These are phyloP conservation scores for Aspergillus tamarii DNA, from an alignment of 2,329 filamentous ascomycete species.

Conservation along the genomic window DNA sequence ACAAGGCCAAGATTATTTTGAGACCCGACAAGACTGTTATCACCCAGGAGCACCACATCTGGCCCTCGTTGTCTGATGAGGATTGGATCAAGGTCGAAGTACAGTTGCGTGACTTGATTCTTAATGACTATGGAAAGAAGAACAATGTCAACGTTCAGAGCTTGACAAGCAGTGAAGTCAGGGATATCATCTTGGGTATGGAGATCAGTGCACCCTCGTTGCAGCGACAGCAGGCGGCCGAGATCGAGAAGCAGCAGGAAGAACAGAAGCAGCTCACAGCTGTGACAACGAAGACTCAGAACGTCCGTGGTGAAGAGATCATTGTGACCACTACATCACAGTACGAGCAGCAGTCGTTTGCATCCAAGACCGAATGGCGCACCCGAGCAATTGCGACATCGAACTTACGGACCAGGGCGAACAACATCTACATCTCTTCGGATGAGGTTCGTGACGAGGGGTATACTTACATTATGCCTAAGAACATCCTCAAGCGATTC, in stretches of 20 bases:
- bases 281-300: slow-evolving; percentile 97
- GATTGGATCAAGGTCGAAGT: slow-evolving; percentile 99
- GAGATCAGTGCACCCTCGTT: slow-evolving; percentile 97
- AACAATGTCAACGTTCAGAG: slow-evolving; percentile 99
- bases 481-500: slow-evolving; percentile 97
- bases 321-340: slow-evolving; percentile 97
- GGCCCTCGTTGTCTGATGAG: slow-evolving; percentile 91
- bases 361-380: slow-evolving; percentile 98
- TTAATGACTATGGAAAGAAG: slow-evolving; percentile 99
- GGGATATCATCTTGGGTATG: slow-evolving; percentile 99
- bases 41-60: slow-evolving; percentile 98
- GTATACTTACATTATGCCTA: slow-evolving; percentile 97
- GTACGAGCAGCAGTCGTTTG: slow-evolving; percentile 96
- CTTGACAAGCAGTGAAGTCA: slow-evolving; percentile 93
- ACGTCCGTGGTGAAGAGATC: slow-evolving; percentile 94
- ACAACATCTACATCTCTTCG: slow-evolving; percentile 98
- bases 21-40: slow-evolving; percentile 97
- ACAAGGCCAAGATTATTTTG: slow-evolving; percentile 95
- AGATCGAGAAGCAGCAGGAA: slow-evolving; percentile 98
- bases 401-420: slow-evolving; percentile 88
- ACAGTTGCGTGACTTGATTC: slow-evolving; percentile 88
- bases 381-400: slow-evolving; percentile 95
- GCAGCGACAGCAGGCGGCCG: slow-evolving; percentile 96
- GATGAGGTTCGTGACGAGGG: slow-evolving; percentile 90
- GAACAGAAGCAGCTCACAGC: slow-evolving; percentile 96